Evolutionary conservation across 164 flowering plant species (phyloP).

Genomic region (Stephania japonica): DNA sequence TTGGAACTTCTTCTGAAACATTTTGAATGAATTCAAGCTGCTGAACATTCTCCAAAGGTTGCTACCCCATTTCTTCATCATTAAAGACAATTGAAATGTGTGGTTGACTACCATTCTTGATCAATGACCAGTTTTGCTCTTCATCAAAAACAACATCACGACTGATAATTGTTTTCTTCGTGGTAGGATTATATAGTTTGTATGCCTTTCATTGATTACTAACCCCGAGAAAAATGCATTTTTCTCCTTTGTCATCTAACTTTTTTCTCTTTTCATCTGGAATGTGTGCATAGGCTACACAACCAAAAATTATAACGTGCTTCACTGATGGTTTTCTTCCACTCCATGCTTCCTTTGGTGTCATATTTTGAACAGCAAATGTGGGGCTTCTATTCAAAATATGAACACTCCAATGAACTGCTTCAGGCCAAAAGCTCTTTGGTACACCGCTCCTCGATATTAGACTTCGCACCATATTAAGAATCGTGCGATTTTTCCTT

Average conservation of each 20-base stretch:
- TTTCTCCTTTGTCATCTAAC: neutral
- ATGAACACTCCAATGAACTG: neutral
- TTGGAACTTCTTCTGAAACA: neutral
- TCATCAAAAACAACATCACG: constrained; percentile 8
- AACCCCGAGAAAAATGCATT: neutral
- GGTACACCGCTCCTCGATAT: neutral
- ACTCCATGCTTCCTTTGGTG: constrained; percentile 3
- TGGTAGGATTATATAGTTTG: constrained; percentile 1
- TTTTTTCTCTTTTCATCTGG: constrained; percentile 2
- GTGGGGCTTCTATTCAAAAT: neutral
- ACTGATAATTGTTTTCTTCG: neutral
- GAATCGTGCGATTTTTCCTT: neutral
- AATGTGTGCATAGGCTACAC: neutral
- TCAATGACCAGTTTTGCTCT: neutral
- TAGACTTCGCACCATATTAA: constrained; percentile 1
- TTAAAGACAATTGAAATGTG: neutral
- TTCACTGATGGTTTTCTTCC: neutral
- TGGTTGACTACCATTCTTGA: neutral
- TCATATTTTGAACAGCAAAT: neutral
- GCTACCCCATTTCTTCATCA: neutral
- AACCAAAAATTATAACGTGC: neutral
- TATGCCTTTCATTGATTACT: neutral
- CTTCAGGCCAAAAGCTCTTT: neutral
- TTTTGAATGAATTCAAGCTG: neutral
- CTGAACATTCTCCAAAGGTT: neutral